These are phyloP conservation scores for Leccinum pellstonianum DNA, from an alignment of 768 basidiomycete species.

Conservation along the genomic window DNA sequence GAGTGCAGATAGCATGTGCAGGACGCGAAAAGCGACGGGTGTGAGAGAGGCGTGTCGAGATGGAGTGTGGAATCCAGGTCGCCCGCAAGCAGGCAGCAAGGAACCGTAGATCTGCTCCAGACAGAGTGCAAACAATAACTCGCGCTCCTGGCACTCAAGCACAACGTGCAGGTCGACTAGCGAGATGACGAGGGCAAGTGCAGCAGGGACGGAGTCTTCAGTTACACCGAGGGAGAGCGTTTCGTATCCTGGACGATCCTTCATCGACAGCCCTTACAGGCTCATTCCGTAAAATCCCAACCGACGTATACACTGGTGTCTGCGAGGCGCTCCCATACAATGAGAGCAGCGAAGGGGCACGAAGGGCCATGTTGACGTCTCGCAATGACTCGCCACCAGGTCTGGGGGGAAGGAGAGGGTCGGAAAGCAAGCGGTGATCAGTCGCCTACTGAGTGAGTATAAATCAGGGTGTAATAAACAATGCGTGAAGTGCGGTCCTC, in stretches of 20 bases:
- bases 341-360: conserved; percentile 25
- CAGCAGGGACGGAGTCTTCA: conserved; percentile 13
- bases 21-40: background rate
- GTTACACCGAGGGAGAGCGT: background rate
- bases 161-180: conserved; percentile 37
- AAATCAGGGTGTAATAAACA: conserved; percentile 46
- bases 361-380: conserved; percentile 30
- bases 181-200: conserved; percentile 33
- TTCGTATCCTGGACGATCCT: conserved; percentile 20
- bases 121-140: conserved; percentile 12
- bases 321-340: conserved; percentile 35
- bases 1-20: conserved; percentile 18
- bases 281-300: conserved; percentile 28
- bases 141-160: conserved; percentile 25
- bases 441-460: conserved; percentile 37
- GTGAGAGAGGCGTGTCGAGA: conserved; percentile 26
- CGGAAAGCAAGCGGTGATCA: conserved; percentile 47
- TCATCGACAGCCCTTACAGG: conserved; percentile 26
- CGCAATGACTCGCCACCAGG: conserved; percentile 21
- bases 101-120: conserved; percentile 9
- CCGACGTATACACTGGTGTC: conserved; percentile 24
- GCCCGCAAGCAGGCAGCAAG: conserved; percentile 30
- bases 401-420: conserved; percentile 16
- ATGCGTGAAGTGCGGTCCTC: conserved; percentile 31
- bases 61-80: conserved; percentile 17